phyloP scores from a whole-genome alignment of 306 rosid species.

The Biancaea sappan region DNA sequence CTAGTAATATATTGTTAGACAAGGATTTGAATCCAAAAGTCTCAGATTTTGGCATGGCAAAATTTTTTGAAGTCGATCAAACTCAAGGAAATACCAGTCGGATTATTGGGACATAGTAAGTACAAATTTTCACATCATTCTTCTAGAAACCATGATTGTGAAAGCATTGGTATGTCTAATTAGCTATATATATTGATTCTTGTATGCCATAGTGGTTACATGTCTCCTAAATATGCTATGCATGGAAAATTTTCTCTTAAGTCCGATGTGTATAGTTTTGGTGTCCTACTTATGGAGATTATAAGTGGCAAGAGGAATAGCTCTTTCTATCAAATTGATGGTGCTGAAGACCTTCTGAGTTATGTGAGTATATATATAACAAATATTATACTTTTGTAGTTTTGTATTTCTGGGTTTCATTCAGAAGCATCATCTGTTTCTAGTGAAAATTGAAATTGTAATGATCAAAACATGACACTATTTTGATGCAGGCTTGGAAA shows the following conservation, averaged over 20 bases:
- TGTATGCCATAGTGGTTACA: conserved; percentile 31
- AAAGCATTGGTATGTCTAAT: not conserved
- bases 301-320: conserved; percentile 43
- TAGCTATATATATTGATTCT: not conserved
- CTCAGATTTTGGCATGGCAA: conserved; percentile 61
- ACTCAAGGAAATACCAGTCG: conserved; percentile 33
- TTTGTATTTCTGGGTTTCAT: not conserved
- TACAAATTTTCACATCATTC: not conserved
- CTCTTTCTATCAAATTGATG: conserved; percentile 17
- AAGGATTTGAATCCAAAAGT: conserved; percentile 50
- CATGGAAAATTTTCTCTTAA: conserved; percentile 34
- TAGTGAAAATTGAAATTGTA: too few relatives aligned
- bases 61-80: conserved; percentile 40
- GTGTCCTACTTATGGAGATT: conserved; percentile 43
- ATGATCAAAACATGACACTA: too few relatives aligned
- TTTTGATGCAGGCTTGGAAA: conserved; percentile 44
- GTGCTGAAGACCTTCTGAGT: conserved; percentile 33
- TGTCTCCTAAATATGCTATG: conserved; percentile 37
- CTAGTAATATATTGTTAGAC: conserved; percentile 52
- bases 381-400: not conserved
- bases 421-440: not conserved
- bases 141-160: not conserved
- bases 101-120: conserved; percentile 62
- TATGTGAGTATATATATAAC: conserved; percentile 34
- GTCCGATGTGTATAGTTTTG: conserved; percentile 38